These are phyloP conservation scores for Exophiala lecanii-corni DNA, from an alignment of 2,329 filamentous ascomycete genomes.

Conservation along the genomic window DNA sequence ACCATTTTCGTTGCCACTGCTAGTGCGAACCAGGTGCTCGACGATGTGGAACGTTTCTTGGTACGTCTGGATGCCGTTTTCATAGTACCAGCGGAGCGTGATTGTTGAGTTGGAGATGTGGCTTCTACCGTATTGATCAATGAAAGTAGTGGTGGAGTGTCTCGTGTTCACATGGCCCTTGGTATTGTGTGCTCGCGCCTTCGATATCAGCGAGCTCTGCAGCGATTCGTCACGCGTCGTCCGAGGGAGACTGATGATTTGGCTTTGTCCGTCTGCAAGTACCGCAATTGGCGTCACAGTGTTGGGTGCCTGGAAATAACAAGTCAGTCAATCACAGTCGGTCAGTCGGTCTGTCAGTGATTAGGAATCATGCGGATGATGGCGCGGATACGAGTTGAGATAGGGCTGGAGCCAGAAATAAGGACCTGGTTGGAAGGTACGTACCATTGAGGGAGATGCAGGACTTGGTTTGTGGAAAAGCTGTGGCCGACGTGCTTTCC, in stretches of 20 bases:
- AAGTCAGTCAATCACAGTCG: no score
- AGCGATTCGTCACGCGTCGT: conserved; percentile 10
- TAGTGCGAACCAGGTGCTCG: conserved; percentile 8
- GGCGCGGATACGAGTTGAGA: no score
- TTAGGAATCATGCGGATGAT: no score
- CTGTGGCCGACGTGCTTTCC: conserved; percentile 19
- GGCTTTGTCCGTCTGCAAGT: conserved; percentile 20
- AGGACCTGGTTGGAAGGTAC: no score
- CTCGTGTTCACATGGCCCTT: conserved; percentile 7
- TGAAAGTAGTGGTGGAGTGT: conserved; percentile 5
- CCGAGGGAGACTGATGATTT: conserved; percentile 14
- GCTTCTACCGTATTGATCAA: conserved; percentile 10
- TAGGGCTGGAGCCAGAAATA: no score
- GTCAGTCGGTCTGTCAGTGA: no score
- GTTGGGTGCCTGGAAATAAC: conserved; percentile 7
- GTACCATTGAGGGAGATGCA: conserved; percentile 16
- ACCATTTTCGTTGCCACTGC: no score
- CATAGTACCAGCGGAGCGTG: conserved; percentile 22
- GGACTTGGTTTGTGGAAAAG: conserved; percentile 18
- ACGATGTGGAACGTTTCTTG: conserved; percentile 21
- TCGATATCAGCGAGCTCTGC: conserved; percentile 17
- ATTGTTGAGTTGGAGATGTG: conserved; percentile 14
- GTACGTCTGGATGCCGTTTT: conserved; percentile 18
- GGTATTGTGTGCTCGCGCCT: conserved; percentile 16
- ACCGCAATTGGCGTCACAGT: conserved; percentile 14